Conservation (phyloP, 2,329 filamentous ascomycete genomes). For the Trichophaea hybrida region DNA sequence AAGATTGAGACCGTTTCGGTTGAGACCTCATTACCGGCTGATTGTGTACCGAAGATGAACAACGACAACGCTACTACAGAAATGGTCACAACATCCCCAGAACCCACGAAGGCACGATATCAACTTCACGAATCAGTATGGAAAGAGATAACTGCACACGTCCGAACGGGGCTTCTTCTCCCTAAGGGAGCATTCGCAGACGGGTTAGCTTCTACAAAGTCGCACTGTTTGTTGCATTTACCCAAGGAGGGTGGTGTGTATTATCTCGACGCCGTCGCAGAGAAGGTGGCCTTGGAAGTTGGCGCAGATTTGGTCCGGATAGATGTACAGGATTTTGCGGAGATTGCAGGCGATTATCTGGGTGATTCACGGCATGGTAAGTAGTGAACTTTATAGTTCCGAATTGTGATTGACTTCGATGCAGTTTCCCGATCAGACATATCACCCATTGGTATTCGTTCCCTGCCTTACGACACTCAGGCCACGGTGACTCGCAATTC, state of each 20-base stretch:
- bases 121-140: constrained; percentile 33
- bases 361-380: constrained; percentile 42
- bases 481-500: constrained; percentile 17
- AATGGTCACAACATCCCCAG: not conserved
- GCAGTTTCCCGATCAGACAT: constrained; percentile 14
- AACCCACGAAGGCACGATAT: constrained; percentile 28
- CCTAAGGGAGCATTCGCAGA: constrained; percentile 32
- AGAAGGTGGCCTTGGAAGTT: constrained; percentile 46
- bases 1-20: not conserved
- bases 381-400: not conserved
- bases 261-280: constrained; percentile 47
- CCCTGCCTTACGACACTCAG: constrained; percentile 28
- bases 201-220: constrained; percentile 36
- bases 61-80: not conserved
- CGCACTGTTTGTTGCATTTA: constrained; percentile 46
- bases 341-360: constrained; percentile 54
- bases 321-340: constrained; percentile 54
- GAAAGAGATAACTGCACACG: constrained; percentile 38
- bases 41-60: not conserved
- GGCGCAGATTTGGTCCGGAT: constrained; percentile 53
- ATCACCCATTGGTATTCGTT: constrained; percentile 32
- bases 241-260: constrained; percentile 41
- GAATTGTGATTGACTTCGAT: not conserved
- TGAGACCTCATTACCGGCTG: not conserved
- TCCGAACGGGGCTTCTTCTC: constrained; percentile 38